Conservation (phyloP, 805 yeast species). For the Yamadazyma philogaea region DNA sequence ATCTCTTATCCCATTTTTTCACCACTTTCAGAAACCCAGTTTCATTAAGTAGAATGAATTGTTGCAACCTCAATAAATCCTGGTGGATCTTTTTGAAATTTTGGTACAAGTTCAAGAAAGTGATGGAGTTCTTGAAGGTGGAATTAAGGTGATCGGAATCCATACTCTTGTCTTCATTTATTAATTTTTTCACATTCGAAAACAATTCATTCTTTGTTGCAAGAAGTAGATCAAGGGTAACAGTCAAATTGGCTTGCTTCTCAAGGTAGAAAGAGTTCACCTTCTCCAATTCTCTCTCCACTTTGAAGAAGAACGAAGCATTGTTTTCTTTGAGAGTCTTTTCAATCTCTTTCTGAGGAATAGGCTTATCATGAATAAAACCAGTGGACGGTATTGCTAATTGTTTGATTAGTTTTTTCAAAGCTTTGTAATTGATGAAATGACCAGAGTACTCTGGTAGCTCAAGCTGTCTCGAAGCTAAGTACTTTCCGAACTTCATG, state of each 20-base stretch:
- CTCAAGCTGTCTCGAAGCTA: slow-evolving; percentile 91
- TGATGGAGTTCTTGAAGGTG: slow-evolving; percentile 63
- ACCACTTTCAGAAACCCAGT: slow-evolving; percentile 94
- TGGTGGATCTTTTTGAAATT: slow-evolving; percentile 86
- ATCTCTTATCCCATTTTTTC: slow-evolving; percentile 97
- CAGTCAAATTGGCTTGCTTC: slow-evolving; percentile 82
- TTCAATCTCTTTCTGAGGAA: slow-evolving; percentile 33
- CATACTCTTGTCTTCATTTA: slow-evolving; percentile 7
- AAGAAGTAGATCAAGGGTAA: slow-evolving; percentile 71
- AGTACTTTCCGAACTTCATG: slow-evolving; percentile 91
- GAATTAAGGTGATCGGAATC: slow-evolving; percentile 17
- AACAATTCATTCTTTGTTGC: slow-evolving; percentile 63
- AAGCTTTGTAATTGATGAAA: slow-evolving; percentile 90
- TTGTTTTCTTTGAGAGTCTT: slow-evolving; percentile 76
- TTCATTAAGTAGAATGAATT: slow-evolving; percentile 90
- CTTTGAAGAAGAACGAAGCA: slow-evolving; percentile 81
- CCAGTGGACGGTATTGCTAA: slow-evolving; percentile 48
- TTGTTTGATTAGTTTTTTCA: slow-evolving; percentile 87
- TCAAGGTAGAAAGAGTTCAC: slow-evolving; percentile 90
- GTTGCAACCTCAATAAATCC: slow-evolving; percentile 85
- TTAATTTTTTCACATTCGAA: slow-evolving; percentile 15
- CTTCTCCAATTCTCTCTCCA: slow-evolving; percentile 93
- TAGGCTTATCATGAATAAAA: slow-evolving; percentile 10
- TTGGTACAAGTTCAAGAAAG: slow-evolving; percentile 79
- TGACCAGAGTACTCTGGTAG: slow-evolving; percentile 92